Evolutionary conservation across 179 eudicot species (phyloP).

Genomic region (Silene coronaria): DNA sequence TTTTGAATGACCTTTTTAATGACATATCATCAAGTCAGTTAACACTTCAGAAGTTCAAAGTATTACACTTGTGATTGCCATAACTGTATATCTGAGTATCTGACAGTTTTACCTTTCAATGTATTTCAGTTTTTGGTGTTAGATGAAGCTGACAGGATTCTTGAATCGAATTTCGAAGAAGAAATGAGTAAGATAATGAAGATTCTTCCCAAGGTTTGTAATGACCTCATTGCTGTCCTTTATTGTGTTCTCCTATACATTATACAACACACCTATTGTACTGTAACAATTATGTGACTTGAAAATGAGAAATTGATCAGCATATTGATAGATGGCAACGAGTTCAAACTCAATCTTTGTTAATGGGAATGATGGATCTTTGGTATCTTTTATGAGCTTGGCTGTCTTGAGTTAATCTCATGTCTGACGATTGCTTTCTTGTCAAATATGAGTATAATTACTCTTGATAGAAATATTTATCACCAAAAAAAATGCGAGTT

Average conservation of each 20-base stretch:
- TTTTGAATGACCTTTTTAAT: background rate
- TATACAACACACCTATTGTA: background rate
- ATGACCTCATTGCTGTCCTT: background rate
- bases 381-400: background rate
- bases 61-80: background rate
- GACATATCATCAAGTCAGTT: background rate
- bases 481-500: background rate
- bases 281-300: background rate
- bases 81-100: background rate
- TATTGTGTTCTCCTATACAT: background rate
- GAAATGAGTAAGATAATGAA: slow-evolving; percentile 80
- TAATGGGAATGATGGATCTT: background rate
- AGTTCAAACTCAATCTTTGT: background rate
- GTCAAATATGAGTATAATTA: background rate
- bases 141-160: slow-evolving; percentile 93
- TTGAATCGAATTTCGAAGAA: slow-evolving; percentile 89
- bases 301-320: background rate
- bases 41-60: background rate
- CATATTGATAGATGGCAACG: background rate
- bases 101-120: background rate
- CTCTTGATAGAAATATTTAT: background rate
- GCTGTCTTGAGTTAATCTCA: background rate
- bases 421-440: background rate
- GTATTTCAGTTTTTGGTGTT: slow-evolving; percentile 62
- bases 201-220: slow-evolving; percentile 71